Percentiles rank a stretch among this genome's conserved stretches.
These are phyloP conservation scores for Dactylella cylindrospora DNA, from an alignment of 2,329 filamentous ascomycete genomes.

Conservation along the genomic window DNA sequence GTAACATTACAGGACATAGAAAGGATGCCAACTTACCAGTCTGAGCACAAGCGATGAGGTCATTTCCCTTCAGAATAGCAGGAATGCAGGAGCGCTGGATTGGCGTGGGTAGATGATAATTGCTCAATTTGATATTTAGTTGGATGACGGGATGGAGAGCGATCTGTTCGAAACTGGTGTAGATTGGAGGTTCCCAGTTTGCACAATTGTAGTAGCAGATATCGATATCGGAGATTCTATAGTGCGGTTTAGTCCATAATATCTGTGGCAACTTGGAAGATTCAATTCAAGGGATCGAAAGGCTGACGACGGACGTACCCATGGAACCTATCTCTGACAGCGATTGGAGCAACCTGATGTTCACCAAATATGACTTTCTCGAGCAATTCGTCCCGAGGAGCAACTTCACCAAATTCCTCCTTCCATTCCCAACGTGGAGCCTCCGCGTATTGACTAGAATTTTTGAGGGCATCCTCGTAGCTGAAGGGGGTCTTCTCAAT, in stretches of 20 bases:
- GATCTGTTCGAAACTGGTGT: constrained; percentile 65
- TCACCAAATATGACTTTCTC: constrained; percentile 74
- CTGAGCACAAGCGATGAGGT: constrained; percentile 86
- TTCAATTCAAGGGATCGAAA: constrained; percentile 46
- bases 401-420: constrained; percentile 83
- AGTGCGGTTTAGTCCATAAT: background rate
- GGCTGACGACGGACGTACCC: constrained; percentile 42
- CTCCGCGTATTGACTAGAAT: constrained; percentile 11
- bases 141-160: constrained; percentile 83
- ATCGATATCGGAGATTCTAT: constrained; percentile 60
- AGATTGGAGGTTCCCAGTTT: constrained; percentile 57
- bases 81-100: constrained; percentile 86
- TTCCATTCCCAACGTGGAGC: constrained; percentile 75
- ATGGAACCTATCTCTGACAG: constrained; percentile 16
- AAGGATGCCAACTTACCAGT: constrained; percentile 67
- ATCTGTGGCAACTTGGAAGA: background rate
- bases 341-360: constrained; percentile 49
- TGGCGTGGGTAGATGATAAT: constrained; percentile 72
- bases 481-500: constrained; percentile 50
- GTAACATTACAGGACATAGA: background rate
- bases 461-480: constrained; percentile 53
- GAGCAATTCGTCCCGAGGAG: constrained; percentile 68
- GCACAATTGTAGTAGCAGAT: constrained; percentile 62
- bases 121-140: constrained; percentile 69
- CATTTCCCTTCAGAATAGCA: constrained; percentile 71